Evolutionary conservation across 2,329 filamentous ascomycete species (phyloP).

Genomic region (Blastomyces percursus): DNA sequence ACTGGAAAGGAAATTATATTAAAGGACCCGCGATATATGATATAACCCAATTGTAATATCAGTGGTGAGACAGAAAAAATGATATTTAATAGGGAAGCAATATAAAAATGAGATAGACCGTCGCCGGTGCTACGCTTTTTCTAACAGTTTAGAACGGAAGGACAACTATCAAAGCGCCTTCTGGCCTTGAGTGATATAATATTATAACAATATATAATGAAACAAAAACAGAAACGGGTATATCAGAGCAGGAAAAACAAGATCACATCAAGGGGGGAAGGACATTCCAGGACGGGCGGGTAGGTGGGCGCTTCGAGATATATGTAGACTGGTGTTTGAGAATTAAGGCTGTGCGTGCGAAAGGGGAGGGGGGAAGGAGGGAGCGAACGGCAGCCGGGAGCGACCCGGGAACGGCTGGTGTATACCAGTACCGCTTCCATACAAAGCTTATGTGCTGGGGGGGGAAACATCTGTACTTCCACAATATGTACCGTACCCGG

Average conservation of each 20-base stretch:
- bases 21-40: neutral
- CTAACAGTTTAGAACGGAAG: neutral
- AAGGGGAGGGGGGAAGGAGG: neutral
- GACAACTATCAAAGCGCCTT: slow-evolving; percentile 6
- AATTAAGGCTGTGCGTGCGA: neutral
- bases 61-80: neutral
- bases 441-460: neutral
- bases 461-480: neutral
- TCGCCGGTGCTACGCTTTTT: slow-evolving; percentile 5
- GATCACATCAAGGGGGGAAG: slow-evolving; percentile 4
- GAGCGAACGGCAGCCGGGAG: too few species aligned
- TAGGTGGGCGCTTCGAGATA: slow-evolving; percentile 7
- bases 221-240: slow-evolving; percentile 1
- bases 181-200: neutral
- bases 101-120: slow-evolving; percentile 1
- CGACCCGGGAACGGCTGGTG: neutral
- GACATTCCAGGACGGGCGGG: neutral
- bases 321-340: slow-evolving; percentile 1
- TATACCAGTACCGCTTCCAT: neutral
- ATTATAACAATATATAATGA: slow-evolving; percentile 4
- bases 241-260: neutral
- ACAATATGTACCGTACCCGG: neutral
- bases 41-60: neutral
- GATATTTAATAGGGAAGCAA: neutral
- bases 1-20: neutral